Percentiles rank a stretch among this genome's conserved stretches.
Evolutionary conservation across 345 rosid species (phyloP).

Genomic region (Pugionium dolabratum): DNA sequence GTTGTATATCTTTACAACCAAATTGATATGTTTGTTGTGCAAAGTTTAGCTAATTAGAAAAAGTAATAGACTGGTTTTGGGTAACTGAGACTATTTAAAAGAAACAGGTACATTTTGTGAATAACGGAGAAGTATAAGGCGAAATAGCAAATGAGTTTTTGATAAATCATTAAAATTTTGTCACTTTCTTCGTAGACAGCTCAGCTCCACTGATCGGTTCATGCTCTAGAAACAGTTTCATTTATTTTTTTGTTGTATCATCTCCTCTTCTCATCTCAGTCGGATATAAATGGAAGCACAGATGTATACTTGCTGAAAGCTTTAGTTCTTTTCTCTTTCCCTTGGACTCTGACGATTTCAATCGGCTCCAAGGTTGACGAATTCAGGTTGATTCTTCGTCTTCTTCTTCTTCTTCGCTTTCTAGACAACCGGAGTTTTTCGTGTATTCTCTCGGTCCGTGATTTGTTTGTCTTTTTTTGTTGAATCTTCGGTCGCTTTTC

Average conservation of each 20-base stretch:
- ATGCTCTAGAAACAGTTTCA: neutral
- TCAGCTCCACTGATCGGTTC: constrained; percentile 40
- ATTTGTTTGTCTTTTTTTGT: neutral
- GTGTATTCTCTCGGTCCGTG: neutral
- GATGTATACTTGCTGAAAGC: constrained; percentile 11
- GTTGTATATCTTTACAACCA: too few species aligned
- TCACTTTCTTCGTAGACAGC: constrained; percentile 30
- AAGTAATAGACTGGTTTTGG: too few species aligned
- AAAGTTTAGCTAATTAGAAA: too few species aligned
- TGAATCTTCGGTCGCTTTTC: neutral
- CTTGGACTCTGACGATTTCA: neutral
- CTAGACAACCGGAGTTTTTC: neutral
- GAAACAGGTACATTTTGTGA: neutral
- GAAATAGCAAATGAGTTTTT: constrained; percentile 10
- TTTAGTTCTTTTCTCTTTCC: neutral
- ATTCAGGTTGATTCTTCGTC: constrained; percentile 30
- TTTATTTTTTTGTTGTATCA: neutral
- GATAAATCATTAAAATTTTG: neutral
- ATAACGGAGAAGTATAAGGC: constrained; percentile 20
- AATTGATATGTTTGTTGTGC: too few species aligned
- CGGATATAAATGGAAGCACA: constrained; percentile 26
- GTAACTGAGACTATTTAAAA: too few species aligned
- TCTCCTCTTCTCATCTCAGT: neutral
- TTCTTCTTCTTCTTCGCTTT: neutral
- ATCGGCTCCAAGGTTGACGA: neutral